Evolutionary conservation across 2,329 filamentous ascomycete species (phyloP), one percentile per base, ranked within the genome.

Genomic region (Neofusicoccum umdonicola): DNA sequence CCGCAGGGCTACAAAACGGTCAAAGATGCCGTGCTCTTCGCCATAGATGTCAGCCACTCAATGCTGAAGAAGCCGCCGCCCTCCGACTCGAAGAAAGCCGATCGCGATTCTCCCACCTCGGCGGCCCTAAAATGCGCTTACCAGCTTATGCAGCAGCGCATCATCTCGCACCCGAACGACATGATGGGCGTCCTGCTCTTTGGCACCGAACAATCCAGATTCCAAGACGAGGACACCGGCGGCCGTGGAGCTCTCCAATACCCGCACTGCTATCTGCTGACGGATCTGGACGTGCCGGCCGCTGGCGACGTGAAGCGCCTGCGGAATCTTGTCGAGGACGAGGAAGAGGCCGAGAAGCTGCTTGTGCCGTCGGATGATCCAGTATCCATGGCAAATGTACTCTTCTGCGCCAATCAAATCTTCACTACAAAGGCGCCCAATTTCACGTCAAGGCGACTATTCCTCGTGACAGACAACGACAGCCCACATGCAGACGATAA

Each of bases 1-100:
- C 9, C 19, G n/a, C 70, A 94, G 92, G 89, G 88, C 77, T 99
- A 95, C 82, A 96, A 93, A 80, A 85, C 90, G 0, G 89, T 93
- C 74, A 97, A 97, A 80, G 95, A 99, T 87, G 95, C 95, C n/a
- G 86, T 98, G n/a, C 84, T 99, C 27, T 94, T 99, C 75, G 94
- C 93, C 13, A 97, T 99, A 71, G 90, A 98, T 68, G 78, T 98
- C 73, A 97, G 91, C 82, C 79, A 87, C 42, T 93, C 92, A 0
- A 99, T 98, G 94, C 81, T 98, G 67, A 81, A 77, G 69, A 81
- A 81, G 47, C 91, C 91, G 22, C 84, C 87, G 2, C 79, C 83
- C 66, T 85, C 88, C 44, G 73, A 76, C 63, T 71, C 76, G 58
- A 96, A 91, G 78, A 94, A 93, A 76, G 86, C 88, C 48, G 90